Percentiles rank a stretch among this genome's conserved stretches.
Evolutionary conservation across 1,139 yeast genomes (phyloP).

Genomic region (Kazachstania sp.): DNA sequence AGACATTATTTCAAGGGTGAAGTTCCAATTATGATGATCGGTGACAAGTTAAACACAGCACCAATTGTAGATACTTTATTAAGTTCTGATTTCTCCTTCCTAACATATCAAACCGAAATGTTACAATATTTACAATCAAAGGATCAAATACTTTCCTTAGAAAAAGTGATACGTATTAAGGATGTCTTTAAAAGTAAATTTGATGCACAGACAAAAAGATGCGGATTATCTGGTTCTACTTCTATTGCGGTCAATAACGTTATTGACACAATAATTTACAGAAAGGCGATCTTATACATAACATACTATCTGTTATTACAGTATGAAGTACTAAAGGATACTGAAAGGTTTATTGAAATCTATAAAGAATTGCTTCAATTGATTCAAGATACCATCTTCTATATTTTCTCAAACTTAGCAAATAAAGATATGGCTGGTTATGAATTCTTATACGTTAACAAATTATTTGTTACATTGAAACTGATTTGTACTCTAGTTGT

Average conservation of each 20-base stretch:
- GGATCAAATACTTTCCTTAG: constrained; percentile 19
- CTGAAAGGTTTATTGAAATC: constrained; percentile 13
- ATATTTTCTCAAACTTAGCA: constrained; percentile 28
- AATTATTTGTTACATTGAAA: constrained; percentile 19
- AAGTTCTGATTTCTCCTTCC: constrained; percentile 15
- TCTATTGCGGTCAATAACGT: constrained; percentile 20
- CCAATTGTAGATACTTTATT: constrained; percentile 23
- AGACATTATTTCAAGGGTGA: constrained; percentile 27
- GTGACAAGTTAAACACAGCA: constrained; percentile 15
- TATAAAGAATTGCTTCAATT: constrained; percentile 21
- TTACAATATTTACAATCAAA: constrained; percentile 23
- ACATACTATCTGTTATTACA: constrained; percentile 21
- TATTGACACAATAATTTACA: constrained; percentile 23
- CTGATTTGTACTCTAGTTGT: constrained; percentile 20
- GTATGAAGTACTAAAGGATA: constrained; percentile 18
- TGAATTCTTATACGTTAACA: constrained; percentile 24
- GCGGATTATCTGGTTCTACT: constrained; percentile 18
- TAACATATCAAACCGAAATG: constrained; percentile 18
- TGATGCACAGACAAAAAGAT: constrained; percentile 19
- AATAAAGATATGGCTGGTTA: constrained; percentile 27
- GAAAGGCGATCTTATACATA: constrained; percentile 20
- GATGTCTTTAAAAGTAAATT: constrained; percentile 16
- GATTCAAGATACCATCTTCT: constrained; percentile 25
- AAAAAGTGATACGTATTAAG: constrained; percentile 14
- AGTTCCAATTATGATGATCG: constrained; percentile 16